Conservation (phyloP, 1,284 basidiomycete genomes). For the Ustilago curta region DNA sequence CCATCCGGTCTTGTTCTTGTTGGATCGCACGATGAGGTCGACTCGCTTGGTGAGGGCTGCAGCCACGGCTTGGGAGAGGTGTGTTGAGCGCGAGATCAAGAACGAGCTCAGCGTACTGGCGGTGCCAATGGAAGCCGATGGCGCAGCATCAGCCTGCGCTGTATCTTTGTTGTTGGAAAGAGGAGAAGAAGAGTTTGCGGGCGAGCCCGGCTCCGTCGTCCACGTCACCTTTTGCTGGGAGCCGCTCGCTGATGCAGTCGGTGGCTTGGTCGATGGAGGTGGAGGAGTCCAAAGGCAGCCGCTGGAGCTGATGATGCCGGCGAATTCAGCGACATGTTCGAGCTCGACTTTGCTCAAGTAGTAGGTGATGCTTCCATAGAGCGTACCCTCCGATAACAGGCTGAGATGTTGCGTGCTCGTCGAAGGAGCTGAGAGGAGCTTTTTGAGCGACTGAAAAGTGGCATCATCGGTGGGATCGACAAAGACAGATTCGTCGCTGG, state of each 20-base stretch:
- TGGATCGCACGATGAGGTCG: conserved; percentile 49
- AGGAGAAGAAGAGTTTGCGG: neutral
- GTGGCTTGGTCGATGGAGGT: conserved; percentile 17
- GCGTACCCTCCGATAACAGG: conserved; percentile 53
- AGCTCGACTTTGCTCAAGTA: conserved; percentile 59
- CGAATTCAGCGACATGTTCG: conserved; percentile 56
- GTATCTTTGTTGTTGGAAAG: neutral
- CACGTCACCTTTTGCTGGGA: conserved; percentile 25
- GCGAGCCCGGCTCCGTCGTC: conserved; percentile 36
- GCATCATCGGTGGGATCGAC: conserved; percentile 53
- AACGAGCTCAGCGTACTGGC: conserved; percentile 36
- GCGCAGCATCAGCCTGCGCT: neutral
- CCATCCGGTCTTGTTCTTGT: conserved; percentile 47
- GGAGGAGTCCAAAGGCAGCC: conserved; percentile 60
- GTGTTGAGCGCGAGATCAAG: conserved; percentile 44
- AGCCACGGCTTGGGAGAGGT: conserved; percentile 52
- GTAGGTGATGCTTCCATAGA: conserved; percentile 64
- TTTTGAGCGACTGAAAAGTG: conserved; percentile 59
- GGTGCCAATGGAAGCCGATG: conserved; percentile 2
- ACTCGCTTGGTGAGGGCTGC: conserved; percentile 57
- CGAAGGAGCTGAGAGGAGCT: conserved; percentile 58
- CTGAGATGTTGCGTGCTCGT: conserved; percentile 59
- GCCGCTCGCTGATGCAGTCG: neutral
- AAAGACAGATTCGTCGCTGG: conserved; percentile 33
- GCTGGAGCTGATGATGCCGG: conserved; percentile 49